Evolutionary conservation across 2,329 filamentous ascomycete species (phyloP).

Genomic region (Aureobasidium lini): DNA sequence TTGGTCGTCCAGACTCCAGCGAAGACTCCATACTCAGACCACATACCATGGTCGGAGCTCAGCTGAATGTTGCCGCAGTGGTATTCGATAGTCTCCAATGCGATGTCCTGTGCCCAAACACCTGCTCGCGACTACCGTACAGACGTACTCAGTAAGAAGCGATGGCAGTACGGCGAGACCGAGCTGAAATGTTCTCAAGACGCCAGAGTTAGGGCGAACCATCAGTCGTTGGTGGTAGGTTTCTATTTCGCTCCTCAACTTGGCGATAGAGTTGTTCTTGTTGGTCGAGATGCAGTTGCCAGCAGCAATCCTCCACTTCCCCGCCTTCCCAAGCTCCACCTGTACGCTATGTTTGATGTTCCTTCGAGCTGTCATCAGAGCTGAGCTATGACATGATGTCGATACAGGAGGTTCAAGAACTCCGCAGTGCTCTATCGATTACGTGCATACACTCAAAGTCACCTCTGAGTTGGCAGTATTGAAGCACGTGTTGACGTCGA

Average conservation of each 20-base stretch:
- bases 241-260: not conserved
- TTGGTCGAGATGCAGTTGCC: not conserved
- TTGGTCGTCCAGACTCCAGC: not conserved
- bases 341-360: not conserved
- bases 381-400: not conserved
- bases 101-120: not conserved
- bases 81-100: not conserved
- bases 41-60: not conserved
- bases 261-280: not conserved
- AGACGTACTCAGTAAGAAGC: not conserved
- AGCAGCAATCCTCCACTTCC: not conserved
- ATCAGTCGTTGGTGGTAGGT: not conserved
- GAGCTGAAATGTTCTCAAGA: not conserved
- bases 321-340: not conserved
- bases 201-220: not conserved
- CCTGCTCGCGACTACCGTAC: not conserved
- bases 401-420: not conserved
- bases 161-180: not conserved
- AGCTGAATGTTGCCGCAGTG: not conserved
- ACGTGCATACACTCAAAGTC: not conserved
- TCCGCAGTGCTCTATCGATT: not conserved
- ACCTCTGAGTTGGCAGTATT: not conserved
- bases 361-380: not conserved
- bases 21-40: not conserved
- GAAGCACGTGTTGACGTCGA: not conserved